These are phyloP conservation scores for Globisporangium parvum DNA, from an alignment of 352 stramenopile species.

Conservation along the genomic window DNA sequence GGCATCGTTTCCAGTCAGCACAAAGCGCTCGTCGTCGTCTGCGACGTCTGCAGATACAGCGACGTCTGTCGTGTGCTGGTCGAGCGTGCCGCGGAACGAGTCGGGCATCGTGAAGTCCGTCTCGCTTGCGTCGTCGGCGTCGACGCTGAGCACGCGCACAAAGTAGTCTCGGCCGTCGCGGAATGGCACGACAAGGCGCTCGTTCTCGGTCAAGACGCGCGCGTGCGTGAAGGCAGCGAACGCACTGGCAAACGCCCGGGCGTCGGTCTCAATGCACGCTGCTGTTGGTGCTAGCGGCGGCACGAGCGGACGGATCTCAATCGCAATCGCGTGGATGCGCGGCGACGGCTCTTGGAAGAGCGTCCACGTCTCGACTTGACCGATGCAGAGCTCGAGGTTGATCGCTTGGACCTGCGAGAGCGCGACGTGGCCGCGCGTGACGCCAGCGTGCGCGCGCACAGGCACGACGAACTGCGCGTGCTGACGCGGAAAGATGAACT, in stretches of 20 bases:
- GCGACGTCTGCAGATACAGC: conserved; percentile 52
- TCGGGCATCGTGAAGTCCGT: conserved; percentile 85
- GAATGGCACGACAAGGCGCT: conserved; percentile 56
- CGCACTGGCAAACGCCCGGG: conserved; percentile 37
- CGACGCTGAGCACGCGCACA: conserved; percentile 61
- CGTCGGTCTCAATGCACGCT: conserved; percentile 29
- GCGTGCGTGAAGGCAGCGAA: conserved; percentile 53
- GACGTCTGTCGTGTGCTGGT: conserved; percentile 48
- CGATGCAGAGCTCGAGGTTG: conserved; percentile 77
- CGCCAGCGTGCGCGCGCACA: conserved; percentile 28
- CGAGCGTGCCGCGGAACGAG: conserved; percentile 60
- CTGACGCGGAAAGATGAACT: conserved; percentile 52
- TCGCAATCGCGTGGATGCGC: conserved; percentile 34
- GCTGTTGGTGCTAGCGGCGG: too few relatives aligned
- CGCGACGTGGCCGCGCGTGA: conserved; percentile 49
- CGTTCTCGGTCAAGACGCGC: conserved; percentile 74
- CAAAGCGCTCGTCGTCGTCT: conserved; percentile 20
- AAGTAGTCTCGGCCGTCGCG: conserved; percentile 50
- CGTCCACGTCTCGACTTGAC: conserved; percentile 64
- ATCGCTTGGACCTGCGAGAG: conserved; percentile 61
- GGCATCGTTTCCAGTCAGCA: conserved; percentile 16
- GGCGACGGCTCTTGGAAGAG: conserved; percentile 55
- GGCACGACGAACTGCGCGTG: conserved; percentile 74
- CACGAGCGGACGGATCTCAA: conserved; percentile 65
- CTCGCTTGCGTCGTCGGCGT: conserved; percentile 63